These are phyloP conservation scores for Collybia sp. DNA, from an alignment of 768 basidiomycete species.

Conservation along the genomic window DNA sequence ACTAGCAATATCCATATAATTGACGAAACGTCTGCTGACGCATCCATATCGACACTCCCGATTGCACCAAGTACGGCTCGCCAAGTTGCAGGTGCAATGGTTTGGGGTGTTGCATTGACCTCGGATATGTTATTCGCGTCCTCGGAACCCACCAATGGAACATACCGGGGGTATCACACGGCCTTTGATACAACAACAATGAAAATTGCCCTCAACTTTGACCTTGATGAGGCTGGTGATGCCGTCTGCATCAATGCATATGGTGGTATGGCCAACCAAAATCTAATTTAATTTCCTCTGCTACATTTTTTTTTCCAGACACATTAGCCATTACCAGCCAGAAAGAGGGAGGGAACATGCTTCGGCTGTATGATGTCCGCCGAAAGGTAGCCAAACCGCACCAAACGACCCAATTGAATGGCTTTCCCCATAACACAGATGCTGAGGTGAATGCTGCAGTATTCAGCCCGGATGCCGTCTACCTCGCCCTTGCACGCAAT, in stretches of 20 bases:
- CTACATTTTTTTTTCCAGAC: slow-evolving; percentile 16
- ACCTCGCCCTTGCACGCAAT: slow-evolving; percentile 53
- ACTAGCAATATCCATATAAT: slow-evolving; percentile 19
- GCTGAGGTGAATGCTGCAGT: slow-evolving; percentile 44
- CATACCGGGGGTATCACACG: slow-evolving; percentile 39
- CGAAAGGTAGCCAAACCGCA: slow-evolving; percentile 21
- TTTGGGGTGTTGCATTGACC: slow-evolving; percentile 46
- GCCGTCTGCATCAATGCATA: slow-evolving; percentile 37
- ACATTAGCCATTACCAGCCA: slow-evolving; percentile 28
- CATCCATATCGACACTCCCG: slow-evolving; percentile 6
- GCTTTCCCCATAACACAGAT: slow-evolving; percentile 23
- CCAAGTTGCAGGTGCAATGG: slow-evolving; percentile 37
- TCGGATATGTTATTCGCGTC: slow-evolving; percentile 46
- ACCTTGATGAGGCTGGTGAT: slow-evolving; percentile 51
- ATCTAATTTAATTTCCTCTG: slow-evolving; percentile 1
- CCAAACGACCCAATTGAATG: slow-evolving; percentile 23
- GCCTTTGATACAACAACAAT: slow-evolving; percentile 38
- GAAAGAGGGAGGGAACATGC: slow-evolving; percentile 21
- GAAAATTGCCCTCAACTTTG: slow-evolving; percentile 26
- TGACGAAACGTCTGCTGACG: slow-evolving; percentile 7
- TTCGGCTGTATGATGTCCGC: slow-evolving; percentile 52
- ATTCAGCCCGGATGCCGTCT: slow-evolving; percentile 59
- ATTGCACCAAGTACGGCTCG: slow-evolving; percentile 13
- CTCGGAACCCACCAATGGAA: slow-evolving; percentile 37
- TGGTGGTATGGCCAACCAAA: slow-evolving; percentile 27